Base-by-base conservation (phyloP, 2,329 filamentous ascomycete genomes). In the Nothopassalora personata region DNA sequence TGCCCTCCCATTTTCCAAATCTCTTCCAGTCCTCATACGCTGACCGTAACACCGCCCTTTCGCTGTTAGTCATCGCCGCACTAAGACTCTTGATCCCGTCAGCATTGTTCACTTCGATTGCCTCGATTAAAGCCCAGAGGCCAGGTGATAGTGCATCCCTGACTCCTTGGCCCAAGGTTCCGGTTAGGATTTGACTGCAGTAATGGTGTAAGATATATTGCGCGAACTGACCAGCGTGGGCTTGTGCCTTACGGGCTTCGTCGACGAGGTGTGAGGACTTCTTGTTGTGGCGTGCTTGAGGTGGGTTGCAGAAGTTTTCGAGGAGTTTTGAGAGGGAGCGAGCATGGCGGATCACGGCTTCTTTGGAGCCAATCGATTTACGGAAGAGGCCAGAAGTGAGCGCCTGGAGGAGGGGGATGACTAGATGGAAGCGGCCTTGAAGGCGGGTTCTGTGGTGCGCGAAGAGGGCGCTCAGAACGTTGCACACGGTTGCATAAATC, bases 241-340 rank as follows among this genome's bases (percentile, higher is more conserved):
- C 79, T 63, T 82, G 80, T 7, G 83, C 82, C 58, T 81, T 82
- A 65, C 83, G 83, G 11, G 82, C 81, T 58, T 83, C 80, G 62
- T 87, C 84, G 28, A 80, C 81, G 28, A 87, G 77, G 0, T 74
- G 75, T 10, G 66, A 60, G 6, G 66, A 62, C 11, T 68, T 71
- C 50, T 64, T 62, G 53, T 60, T 56, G 33, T 56, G 62, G 58
- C 74, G 73, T 7, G 76, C 75, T 13, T 83, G 79, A 0, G 84
- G 83, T 0, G 85, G 85, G 55, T 84, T 83, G 73, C 82, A 85
- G 53, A 87, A 78, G 0, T 82, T 80, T n/a, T 80, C 80, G 23
- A 87, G 76, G 8, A 86, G 72, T 9, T 82, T 79, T 1, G 81
- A 77, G 64, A 80, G 83, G 45, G 79, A 74, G 1, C 75, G 71